These are phyloP conservation scores for Didymella sp. DNA, from an alignment of 2,329 filamentous ascomycete genomes.

Conservation along the genomic window DNA sequence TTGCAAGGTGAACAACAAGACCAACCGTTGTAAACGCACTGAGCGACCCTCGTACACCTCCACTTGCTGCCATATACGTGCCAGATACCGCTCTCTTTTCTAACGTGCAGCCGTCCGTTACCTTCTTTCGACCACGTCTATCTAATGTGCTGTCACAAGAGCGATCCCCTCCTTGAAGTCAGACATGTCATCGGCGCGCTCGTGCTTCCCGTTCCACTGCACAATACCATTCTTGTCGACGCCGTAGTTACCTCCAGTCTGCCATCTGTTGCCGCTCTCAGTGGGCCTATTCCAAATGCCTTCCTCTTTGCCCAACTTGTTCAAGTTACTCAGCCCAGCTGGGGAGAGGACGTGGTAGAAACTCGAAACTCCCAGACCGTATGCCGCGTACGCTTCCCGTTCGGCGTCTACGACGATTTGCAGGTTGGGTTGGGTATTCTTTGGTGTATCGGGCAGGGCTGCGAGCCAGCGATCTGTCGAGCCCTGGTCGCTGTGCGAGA, in stretches of 20 bases:
- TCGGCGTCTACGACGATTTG: constrained; percentile 67
- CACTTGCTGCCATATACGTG: neutral
- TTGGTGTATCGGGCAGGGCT: constrained; percentile 30
- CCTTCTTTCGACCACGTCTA: neutral
- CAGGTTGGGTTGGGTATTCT: constrained; percentile 59
- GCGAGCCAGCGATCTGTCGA: constrained; percentile 46
- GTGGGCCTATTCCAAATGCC: constrained; percentile 71
- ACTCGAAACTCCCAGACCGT: constrained; percentile 68
- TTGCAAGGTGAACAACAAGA: neutral
- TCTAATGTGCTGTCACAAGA: constrained; percentile 21
- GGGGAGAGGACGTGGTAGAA: constrained; percentile 70
- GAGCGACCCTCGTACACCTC: neutral
- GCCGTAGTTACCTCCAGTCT: constrained; percentile 70
- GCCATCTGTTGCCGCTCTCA: constrained; percentile 72
- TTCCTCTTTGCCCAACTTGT: constrained; percentile 66
- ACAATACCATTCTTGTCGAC: constrained; percentile 62
- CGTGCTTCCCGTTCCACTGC: constrained; percentile 59
- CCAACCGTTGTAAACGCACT: neutral
- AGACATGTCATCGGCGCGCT: constrained; percentile 61
- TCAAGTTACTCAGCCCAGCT: constrained; percentile 63
- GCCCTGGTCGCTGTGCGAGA: constrained; percentile 45
- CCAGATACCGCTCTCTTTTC: neutral
- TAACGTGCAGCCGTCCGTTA: neutral
- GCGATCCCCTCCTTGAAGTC: constrained; percentile 60
- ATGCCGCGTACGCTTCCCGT: constrained; percentile 67